Percentiles rank a stretch among this genome's conserved stretches.
These are phyloP conservation scores for Pyrenopolyporus hunteri DNA, from an alignment of 495 filamentous ascomycete genomes.

Conservation along the genomic window DNA sequence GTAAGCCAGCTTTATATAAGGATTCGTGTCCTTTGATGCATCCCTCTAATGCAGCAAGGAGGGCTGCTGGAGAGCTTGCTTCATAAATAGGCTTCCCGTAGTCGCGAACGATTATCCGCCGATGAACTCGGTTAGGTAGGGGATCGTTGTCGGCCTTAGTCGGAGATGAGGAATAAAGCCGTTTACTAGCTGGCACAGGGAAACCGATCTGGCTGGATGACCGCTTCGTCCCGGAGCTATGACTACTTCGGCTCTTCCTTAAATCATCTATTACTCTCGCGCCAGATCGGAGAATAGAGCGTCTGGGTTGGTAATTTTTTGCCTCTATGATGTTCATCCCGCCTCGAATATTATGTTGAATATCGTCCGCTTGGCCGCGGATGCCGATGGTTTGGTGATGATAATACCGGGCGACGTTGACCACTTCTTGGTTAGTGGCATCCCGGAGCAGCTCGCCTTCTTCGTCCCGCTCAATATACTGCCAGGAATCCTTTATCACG, in stretches of 20 bases:
- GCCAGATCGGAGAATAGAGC: too few species aligned
- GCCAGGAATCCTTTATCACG: background rate
- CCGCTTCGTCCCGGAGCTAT: too few species aligned
- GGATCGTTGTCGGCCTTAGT: background rate
- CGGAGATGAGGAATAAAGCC: too few species aligned
- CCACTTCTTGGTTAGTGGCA: background rate
- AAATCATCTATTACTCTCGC: too few species aligned
- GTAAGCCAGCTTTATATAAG: conserved; percentile 37
- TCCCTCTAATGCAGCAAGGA: conserved; percentile 48
- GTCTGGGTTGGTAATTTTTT: background rate
- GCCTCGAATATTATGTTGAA: conserved; percentile 19
- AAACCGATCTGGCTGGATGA: too few species aligned
- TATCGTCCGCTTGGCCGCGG: conserved; percentile 42
- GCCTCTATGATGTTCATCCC: background rate
- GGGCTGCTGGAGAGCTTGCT: conserved; percentile 45
- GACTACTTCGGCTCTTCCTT: too few species aligned
- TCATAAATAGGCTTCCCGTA: conserved; percentile 50
- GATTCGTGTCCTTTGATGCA: conserved; percentile 48
- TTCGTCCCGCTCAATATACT: background rate
- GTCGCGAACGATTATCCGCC: conserved; percentile 49
- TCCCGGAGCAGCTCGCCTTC: background rate
- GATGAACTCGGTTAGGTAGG: conserved; percentile 45
- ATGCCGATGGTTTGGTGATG: conserved; percentile 52
- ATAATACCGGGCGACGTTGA: conserved; percentile 51
- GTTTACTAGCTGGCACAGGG: too few species aligned